Conservation (phyloP, 192 early-diverging fungal species). For the Backusella westeae region DNA sequence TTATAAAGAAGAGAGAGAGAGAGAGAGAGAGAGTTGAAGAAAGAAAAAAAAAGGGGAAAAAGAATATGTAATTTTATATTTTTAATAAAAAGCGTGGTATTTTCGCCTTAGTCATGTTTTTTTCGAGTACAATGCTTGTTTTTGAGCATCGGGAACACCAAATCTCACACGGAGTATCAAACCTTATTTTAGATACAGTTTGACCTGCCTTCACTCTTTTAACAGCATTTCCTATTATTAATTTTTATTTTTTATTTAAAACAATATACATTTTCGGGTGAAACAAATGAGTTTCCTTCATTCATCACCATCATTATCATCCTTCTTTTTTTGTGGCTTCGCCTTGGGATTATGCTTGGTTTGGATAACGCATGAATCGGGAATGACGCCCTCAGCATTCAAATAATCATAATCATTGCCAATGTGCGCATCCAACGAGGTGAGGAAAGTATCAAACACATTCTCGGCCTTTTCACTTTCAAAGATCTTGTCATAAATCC, state of each 20-base stretch:
- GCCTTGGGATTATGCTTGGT: background rate
- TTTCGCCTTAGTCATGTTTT: constrained; percentile 9
- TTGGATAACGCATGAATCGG: constrained; percentile 36
- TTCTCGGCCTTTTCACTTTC: constrained; percentile 66
- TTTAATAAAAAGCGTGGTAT: background rate
- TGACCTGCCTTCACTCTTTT: background rate
- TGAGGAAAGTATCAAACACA: constrained; percentile 64
- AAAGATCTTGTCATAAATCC: constrained; percentile 81
- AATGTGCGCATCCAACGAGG: constrained; percentile 54
- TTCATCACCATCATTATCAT: background rate
- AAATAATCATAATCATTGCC: constrained; percentile 60
- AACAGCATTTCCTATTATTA: background rate
- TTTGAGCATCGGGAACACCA: background rate
- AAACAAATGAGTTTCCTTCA: background rate
- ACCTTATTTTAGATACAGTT: background rate
- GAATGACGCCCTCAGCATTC: constrained; percentile 57
- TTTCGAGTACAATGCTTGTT: background rate
- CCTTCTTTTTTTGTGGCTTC: background rate
- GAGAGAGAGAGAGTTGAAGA: too few species aligned
- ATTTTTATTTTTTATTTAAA: background rate
- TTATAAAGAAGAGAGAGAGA: background rate
- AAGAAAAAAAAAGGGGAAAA: background rate
- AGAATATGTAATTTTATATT: background rate
- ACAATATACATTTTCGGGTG: background rate
- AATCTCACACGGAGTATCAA: background rate